These are phyloP conservation scores for Daldinia childiae DNA, from an alignment of 495 filamentous ascomycete species.

Conservation along the genomic window DNA sequence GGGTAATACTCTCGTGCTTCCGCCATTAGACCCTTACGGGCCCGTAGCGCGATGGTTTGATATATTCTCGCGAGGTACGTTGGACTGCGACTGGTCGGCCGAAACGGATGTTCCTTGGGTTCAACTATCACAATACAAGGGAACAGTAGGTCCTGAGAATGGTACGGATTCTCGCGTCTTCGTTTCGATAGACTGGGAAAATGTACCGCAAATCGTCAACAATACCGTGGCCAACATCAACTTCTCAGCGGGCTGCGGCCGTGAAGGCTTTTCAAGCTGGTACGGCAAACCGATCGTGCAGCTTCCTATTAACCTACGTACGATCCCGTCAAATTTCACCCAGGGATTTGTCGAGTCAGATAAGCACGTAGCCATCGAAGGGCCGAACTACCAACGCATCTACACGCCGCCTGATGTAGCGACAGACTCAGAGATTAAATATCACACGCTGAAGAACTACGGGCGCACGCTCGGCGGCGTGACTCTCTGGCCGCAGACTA, in stretches of 20 bases:
- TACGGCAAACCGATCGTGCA: conserved; percentile 62
- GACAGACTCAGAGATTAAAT: conserved; percentile 54
- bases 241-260: conserved; percentile 64
- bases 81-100: conserved; percentile 66
- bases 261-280: conserved; percentile 55
- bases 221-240: conserved; percentile 62
- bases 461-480: conserved; percentile 68
- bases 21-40: conserved; percentile 71
- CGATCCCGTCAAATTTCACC: conserved; percentile 63
- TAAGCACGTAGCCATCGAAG: conserved; percentile 67
- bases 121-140: conserved; percentile 62
- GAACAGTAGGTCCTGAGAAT: conserved; percentile 59
- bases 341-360: conserved; percentile 73
- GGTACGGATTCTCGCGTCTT: conserved; percentile 66
- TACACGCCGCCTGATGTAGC: conserved; percentile 50
- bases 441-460: conserved; percentile 63
- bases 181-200: conserved; percentile 69
- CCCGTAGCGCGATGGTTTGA: conserved; percentile 70
- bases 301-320: conserved; percentile 66
- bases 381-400: conserved; percentile 60
- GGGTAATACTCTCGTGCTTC: conserved; percentile 63
- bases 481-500: conserved; percentile 63
- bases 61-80: conserved; percentile 70
- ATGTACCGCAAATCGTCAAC: conserved; percentile 60
- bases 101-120: conserved; percentile 64